A percentile compares a stretch with the other conserved stretches of the same genome.
Conservation (phyloP, 306 rosid genomes). For the Luffa aegyptiaca region DNA sequence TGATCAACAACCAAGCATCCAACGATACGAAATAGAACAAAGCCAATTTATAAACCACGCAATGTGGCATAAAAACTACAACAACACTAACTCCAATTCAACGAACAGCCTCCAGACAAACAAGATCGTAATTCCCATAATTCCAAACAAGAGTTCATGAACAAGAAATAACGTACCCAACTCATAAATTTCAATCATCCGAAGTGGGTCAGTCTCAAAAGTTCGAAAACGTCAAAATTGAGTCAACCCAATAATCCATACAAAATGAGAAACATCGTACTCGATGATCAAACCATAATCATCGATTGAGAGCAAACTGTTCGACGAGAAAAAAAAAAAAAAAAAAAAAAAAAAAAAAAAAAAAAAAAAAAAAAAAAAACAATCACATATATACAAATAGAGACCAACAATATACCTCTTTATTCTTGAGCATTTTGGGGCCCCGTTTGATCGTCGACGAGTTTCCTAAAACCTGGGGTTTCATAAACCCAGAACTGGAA, state of each 20-base stretch:
- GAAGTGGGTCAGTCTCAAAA: background rate
- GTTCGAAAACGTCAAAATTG: background rate
- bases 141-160: background rate
- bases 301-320: background rate
- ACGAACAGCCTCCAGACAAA: background rate
- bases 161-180: background rate
- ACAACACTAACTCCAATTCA: background rate
- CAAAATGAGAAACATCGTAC: background rate
- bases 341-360: background rate
- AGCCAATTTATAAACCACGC: background rate
- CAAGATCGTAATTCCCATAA: background rate
- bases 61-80: background rate
- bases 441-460: conserved; percentile 22
- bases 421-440: conserved; percentile 23
- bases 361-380: background rate
- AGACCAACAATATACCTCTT: conserved; percentile 25
- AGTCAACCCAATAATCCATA: background rate
- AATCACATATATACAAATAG: background rate
- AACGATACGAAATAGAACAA: background rate
- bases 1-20: background rate
- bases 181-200: conserved; percentile 1
- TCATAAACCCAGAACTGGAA: conserved; percentile 25
- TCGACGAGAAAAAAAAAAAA: background rate
- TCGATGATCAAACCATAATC: background rate
- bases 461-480: conserved; percentile 41